These are phyloP conservation scores for Triangularia verruculosa DNA, from an alignment of 2,329 filamentous ascomycete species.

Conservation along the genomic window DNA sequence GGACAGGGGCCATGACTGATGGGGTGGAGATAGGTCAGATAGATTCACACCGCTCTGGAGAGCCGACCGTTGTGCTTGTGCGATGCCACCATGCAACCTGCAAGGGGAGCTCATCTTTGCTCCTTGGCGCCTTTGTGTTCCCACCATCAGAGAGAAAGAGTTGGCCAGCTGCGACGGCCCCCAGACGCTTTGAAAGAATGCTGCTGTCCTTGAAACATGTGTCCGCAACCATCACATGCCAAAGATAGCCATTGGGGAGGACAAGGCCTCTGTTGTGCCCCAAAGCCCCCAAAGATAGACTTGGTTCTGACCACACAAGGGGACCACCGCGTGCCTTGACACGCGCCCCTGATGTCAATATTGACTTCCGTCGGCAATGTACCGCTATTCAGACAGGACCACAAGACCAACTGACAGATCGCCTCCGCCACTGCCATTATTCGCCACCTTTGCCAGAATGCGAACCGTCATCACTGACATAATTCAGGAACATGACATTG, in stretches of 20 bases:
- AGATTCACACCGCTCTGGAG: slow-evolving; percentile 20
- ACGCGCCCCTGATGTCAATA: neutral
- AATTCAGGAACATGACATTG: neutral
- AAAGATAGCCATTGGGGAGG: slow-evolving; percentile 10
- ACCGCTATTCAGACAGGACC: no score
- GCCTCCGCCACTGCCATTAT: neutral
- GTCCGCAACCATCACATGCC: slow-evolving; percentile 12
- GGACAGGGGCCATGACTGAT: neutral
- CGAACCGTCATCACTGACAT: slow-evolving; percentile 16
- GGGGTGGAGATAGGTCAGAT: slow-evolving; percentile 11
- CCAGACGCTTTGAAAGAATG: slow-evolving; percentile 13
- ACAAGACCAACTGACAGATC: neutral
- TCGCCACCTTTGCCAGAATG: slow-evolving; percentile 17
- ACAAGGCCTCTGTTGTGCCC: slow-evolving; percentile 9
- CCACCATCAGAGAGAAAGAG: neutral
- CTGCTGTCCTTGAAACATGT: slow-evolving; percentile 16
- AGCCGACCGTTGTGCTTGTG: slow-evolving; percentile 9
- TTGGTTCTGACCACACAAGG: neutral
- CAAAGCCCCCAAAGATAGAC: slow-evolving; percentile 5
- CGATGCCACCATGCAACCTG: slow-evolving; percentile 1
- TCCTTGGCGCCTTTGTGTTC: neutral
- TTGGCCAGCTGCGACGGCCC: slow-evolving; percentile 1
- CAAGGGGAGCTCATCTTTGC: neutral
- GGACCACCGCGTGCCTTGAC: neutral
- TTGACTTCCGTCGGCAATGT: neutral